A percentile compares a stretch with the other conserved stretches of the same genome.
phyloP scores from a whole-genome alignment of 192 early-diverging fungal species.

The Physocladia obscura region DNA sequence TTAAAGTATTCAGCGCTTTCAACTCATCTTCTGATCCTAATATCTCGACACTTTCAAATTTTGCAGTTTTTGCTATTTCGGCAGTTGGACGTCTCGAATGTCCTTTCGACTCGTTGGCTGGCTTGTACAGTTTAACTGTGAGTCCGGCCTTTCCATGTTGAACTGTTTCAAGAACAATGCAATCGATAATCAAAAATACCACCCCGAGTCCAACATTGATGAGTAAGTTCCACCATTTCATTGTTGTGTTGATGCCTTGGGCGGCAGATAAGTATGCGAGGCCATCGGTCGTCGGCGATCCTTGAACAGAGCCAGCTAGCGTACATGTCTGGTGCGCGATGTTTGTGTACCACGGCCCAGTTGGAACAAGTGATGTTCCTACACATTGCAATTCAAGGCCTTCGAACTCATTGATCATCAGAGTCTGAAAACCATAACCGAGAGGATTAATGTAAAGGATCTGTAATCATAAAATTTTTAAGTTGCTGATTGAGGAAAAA shows the following conservation, averaged over 20 bases:
- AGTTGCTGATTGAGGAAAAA: not conserved
- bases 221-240: constrained; percentile 44
- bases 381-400: constrained; percentile 35
- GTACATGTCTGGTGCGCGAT: constrained; percentile 62
- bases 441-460: constrained; percentile 68
- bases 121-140: constrained; percentile 8
- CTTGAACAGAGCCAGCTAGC: constrained; percentile 60
- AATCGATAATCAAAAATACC: constrained; percentile 20
- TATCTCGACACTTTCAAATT: not conserved
- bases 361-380: constrained; percentile 38
- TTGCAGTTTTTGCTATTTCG: too few species aligned
- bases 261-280: constrained; percentile 57
- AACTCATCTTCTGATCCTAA: not conserved
- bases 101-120: not conserved
- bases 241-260: constrained; percentile 54
- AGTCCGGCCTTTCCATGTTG: not conserved
- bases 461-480: not conserved
- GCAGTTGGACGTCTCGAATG: not conserved
- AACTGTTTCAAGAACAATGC: constrained; percentile 1
- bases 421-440: constrained; percentile 56
- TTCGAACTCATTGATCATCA: constrained; percentile 63
- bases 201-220: constrained; percentile 32
- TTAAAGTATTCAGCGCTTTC: constrained; percentile 35
- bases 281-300: constrained; percentile 55
- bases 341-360: constrained; percentile 49